Conservation (phyloP, 2,329 filamentous ascomycete genomes). For the Aspergillus calidoustus region DNA sequence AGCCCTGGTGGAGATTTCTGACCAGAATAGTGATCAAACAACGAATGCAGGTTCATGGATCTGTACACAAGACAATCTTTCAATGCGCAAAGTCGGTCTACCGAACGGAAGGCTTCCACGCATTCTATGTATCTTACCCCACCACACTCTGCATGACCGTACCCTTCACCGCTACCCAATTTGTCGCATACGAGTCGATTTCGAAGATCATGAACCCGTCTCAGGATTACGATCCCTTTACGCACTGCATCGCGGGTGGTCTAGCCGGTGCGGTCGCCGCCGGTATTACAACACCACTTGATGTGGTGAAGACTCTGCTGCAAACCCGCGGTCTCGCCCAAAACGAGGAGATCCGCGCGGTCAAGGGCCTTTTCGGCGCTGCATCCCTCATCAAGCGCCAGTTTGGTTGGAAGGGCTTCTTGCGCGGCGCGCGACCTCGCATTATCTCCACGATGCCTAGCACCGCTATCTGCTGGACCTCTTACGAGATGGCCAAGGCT, state of each 20-base stretch:
- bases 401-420: slow-evolving; percentile 85
- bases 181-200: slow-evolving; percentile 95
- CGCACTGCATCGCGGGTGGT: slow-evolving; percentile 90
- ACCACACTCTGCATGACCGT: slow-evolving; percentile 99
- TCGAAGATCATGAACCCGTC: slow-evolving; percentile 90
- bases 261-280: slow-evolving; percentile 92
- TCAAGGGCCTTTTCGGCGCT: slow-evolving; percentile 79
- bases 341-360: slow-evolving; percentile 80
- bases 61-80: slow-evolving; percentile 82
- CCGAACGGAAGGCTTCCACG: slow-evolving; percentile 80
- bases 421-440: slow-evolving; percentile 87
- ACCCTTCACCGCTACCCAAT: slow-evolving; percentile 94
- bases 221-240: slow-evolving; percentile 81
- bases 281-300: slow-evolving; percentile 91
- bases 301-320: slow-evolving; percentile 96
- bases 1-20: slow-evolving; percentile 9
- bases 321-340: slow-evolving; percentile 86
- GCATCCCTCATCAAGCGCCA: slow-evolving; percentile 80
- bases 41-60: slow-evolving; percentile 97
- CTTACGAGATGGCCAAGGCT: slow-evolving; percentile 71
- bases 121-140: slow-evolving; percentile 98
- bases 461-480: slow-evolving; percentile 95
- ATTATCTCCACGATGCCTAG: slow-evolving; percentile 97
- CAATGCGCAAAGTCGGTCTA: slow-evolving; percentile 91
- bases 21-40: slow-evolving; percentile 85